Evolutionary conservation across 371 early-diverging fungal genomes (phyloP).

Genomic region (Entomophthora muscae): DNA sequence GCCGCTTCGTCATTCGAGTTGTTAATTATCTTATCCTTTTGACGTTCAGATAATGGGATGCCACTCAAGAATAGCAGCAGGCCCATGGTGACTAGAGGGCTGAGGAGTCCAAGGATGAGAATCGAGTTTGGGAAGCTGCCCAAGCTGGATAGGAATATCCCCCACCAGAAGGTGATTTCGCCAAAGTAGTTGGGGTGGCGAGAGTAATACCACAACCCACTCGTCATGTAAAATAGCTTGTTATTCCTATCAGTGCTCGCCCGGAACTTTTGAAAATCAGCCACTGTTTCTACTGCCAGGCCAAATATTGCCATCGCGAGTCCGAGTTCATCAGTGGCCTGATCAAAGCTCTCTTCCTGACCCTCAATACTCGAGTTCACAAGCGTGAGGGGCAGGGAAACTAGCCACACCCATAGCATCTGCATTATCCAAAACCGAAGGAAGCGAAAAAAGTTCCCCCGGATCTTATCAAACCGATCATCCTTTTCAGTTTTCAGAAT

Average conservation of each 20-base stretch:
- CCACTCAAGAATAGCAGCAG: slow-evolving; percentile 9
- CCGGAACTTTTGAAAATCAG: background rate
- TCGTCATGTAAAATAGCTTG: slow-evolving; percentile 3
- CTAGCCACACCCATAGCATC: slow-evolving; percentile 10
- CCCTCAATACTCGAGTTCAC: slow-evolving; percentile 7
- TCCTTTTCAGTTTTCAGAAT: slow-evolving; percentile 10
- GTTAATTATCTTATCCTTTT: slow-evolving; percentile 1
- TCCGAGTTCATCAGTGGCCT: slow-evolving; percentile 7
- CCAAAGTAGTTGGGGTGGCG: slow-evolving; percentile 12
- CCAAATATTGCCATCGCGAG: background rate
- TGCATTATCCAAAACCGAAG: slow-evolving; percentile 10
- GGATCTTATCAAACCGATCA: slow-evolving; percentile 9
- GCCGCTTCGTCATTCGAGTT: background rate
- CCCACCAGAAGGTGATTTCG: slow-evolving; percentile 8
- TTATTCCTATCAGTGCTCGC: background rate
- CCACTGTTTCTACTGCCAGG: background rate
- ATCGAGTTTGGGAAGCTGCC: background rate
- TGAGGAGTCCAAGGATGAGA: background rate
- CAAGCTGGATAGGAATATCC: background rate
- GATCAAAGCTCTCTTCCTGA: slow-evolving; percentile 7
- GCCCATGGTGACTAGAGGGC: slow-evolving; percentile 21
- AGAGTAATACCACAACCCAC: slow-evolving; percentile 9
- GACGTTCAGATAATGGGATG: slow-evolving; percentile 9
- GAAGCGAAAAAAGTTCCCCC: slow-evolving; percentile 1
- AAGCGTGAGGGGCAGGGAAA: slow-evolving; percentile 10